Base-by-base conservation (phyloP, 2,329 filamentous ascomycete genomes). In the Hirsutella thompsonii region DNA sequence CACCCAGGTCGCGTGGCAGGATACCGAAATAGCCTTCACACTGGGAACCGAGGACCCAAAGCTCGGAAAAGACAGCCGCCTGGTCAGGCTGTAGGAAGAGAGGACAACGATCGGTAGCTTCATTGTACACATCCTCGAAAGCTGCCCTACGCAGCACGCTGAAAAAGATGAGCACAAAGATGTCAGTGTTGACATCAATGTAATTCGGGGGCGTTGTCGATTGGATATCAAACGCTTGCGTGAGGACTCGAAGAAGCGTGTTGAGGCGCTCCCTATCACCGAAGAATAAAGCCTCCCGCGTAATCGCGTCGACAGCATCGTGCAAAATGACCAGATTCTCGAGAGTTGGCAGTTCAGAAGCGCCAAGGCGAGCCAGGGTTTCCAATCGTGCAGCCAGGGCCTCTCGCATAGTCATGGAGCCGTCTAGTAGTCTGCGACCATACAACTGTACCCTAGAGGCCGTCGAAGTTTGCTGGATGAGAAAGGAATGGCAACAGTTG, bases 11-110 rank as follows among this genome's bases (percentile, higher is more conserved):
- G 23, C 64, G 66, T 2, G 70, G 69, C 2, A 60, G 51, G 38
- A 79, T 66, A 44, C 75, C 74, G 43, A 80, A 77, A 50, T 79
- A 80, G 1, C 70, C 64, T 44, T 79, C 74, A 49, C 76, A 81
- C 41, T 75, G 70, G 3, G 76, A 79, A 1, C 76, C 76, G 2
- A 79, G 60, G 0, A 74, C 76, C 55, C 77, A 80, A 0, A 77
- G 68, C 51, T 80, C 76, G 1, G 76, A 70, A 49, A 80, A 80
- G 6, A 74, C 74, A 26, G 74, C 76, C 13, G 76, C 75, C 53
- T 81, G 76, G 42, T 80, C 76, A 2, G 74, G 63, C 42, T 77
- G 75, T 18, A 77, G 72, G 54, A 77, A 76, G 9, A 79, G 59
- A 0, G 74, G 76, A 48, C 77, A 79, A 8, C 74, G 64, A 49